Conservation (phyloP, 805 yeast genomes). For the Nakazawaea anatomiae region DNA sequence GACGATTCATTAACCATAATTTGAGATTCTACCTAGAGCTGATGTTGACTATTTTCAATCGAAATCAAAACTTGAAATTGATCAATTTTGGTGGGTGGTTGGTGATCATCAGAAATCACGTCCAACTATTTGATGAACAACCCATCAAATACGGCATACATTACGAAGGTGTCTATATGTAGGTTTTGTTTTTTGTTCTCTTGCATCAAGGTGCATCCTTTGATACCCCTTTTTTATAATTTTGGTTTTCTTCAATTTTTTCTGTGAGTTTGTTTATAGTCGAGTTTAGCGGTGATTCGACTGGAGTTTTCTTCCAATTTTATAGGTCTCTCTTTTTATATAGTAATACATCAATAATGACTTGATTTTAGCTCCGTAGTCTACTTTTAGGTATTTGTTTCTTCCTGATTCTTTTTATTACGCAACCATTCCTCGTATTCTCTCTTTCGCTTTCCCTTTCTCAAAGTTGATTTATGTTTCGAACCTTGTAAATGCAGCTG, state of each 20-base stretch:
- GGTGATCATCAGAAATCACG: neutral
- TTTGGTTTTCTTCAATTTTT: neutral
- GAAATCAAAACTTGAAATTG: neutral
- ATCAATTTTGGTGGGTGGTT: neutral
- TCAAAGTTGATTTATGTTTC: slow-evolving; percentile 54
- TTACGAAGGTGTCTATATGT: neutral
- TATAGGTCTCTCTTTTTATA: neutral
- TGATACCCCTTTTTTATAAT: too few species aligned
- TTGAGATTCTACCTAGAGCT: neutral
- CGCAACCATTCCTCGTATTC: slow-evolving; percentile 41
- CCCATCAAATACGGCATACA: neutral
- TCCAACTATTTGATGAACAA: neutral
- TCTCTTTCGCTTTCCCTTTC: slow-evolving; percentile 42
- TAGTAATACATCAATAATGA: too few species aligned
- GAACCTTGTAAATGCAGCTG: slow-evolving; percentile 60
- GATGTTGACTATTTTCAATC: neutral
- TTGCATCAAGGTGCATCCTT: neutral
- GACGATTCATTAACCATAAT: neutral
- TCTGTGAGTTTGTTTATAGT: neutral
- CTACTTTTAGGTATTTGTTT: neutral
- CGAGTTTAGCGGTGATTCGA: neutral
- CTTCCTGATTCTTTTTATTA: neutral
- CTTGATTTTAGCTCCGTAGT: too few species aligned
- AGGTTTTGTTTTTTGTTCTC: neutral
- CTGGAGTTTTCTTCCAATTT: neutral